A percentile compares a stretch with the other conserved stretches of the same genome.
Evolutionary conservation across 805 yeast species (phyloP).

Genomic region (Ogataea polymorpha): DNA sequence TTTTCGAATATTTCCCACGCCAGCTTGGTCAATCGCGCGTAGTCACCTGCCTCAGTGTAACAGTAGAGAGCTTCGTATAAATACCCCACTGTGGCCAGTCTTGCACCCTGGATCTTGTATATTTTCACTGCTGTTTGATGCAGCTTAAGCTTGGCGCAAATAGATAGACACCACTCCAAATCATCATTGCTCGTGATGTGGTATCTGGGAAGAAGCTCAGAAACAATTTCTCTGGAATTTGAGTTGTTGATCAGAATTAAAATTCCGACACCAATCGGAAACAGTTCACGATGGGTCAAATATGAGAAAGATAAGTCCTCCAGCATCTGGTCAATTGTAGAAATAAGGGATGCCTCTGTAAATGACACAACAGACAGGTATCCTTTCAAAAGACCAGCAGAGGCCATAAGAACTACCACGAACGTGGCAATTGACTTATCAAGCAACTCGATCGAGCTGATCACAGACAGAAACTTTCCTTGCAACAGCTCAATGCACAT

Average conservation of each 20-base stretch:
- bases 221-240: slow-evolving; percentile 43
- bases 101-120: slow-evolving; percentile 49
- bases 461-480: slow-evolving; percentile 53
- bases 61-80: slow-evolving; percentile 61
- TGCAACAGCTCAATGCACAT: slow-evolving; percentile 55
- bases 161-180: slow-evolving; percentile 71
- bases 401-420: slow-evolving; percentile 58
- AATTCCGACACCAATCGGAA: slow-evolving; percentile 70
- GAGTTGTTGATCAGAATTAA: slow-evolving; percentile 46
- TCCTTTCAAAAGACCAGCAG: slow-evolving; percentile 53
- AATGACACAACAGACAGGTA: slow-evolving; percentile 26
- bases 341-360: slow-evolving; percentile 12
- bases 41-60: slow-evolving; percentile 62
- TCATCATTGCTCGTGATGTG: slow-evolving; percentile 68
- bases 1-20: slow-evolving; percentile 64
- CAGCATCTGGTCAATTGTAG: slow-evolving; percentile 38
- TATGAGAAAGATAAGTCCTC: slow-evolving; percentile 55
- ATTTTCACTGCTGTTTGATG: slow-evolving; percentile 55
- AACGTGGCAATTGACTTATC: slow-evolving; percentile 65
- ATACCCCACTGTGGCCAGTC: slow-evolving; percentile 25
- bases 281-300: slow-evolving; percentile 47
- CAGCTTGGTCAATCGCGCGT: slow-evolving; percentile 46
- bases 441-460: slow-evolving; percentile 56
- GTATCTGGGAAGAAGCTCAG: slow-evolving; percentile 58
- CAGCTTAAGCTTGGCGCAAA: slow-evolving; percentile 66